Conservation (phyloP, 768 basidiomycete genomes). For the Auriscalpium microsporum region DNA sequence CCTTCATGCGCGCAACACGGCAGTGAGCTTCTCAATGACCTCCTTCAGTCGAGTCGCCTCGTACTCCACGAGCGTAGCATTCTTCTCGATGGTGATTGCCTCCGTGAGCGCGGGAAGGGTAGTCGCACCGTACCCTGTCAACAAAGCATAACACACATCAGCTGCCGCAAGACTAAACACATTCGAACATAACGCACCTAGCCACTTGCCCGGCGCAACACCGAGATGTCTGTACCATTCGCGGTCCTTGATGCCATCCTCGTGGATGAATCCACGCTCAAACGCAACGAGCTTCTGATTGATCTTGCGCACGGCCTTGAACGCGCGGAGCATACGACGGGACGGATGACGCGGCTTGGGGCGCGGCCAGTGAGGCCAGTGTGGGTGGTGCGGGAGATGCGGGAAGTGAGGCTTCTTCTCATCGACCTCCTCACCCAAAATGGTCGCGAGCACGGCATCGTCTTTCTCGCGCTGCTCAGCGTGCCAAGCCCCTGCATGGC, state of each 20-base stretch:
- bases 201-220: conserved; percentile 82
- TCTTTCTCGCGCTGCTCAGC: not conserved
- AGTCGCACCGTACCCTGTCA: conserved; percentile 72
- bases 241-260: conserved; percentile 67
- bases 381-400: conserved; percentile 1
- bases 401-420: conserved; percentile 2
- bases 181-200: conserved; percentile 38
- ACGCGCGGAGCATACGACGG: conserved; percentile 46
- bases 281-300: conserved; percentile 65
- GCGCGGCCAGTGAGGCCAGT: conserved; percentile 1
- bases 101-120: conserved; percentile 78
- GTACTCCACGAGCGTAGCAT: conserved; percentile 47
- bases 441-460: not conserved
- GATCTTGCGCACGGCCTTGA: conserved; percentile 44
- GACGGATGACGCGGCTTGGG: conserved; percentile 13
- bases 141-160: not conserved
- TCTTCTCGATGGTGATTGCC: conserved; percentile 61
- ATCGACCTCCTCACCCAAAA: not conserved
- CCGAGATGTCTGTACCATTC: conserved; percentile 85
- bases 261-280: conserved; percentile 74
- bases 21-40: conserved; percentile 42
- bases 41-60: conserved; percentile 50
- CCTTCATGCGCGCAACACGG: conserved; percentile 6
- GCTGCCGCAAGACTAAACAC: not conserved
- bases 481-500: not conserved